Evolutionary conservation across 805 yeast species (phyloP).

Genomic region (Saturnispora sanitii): DNA sequence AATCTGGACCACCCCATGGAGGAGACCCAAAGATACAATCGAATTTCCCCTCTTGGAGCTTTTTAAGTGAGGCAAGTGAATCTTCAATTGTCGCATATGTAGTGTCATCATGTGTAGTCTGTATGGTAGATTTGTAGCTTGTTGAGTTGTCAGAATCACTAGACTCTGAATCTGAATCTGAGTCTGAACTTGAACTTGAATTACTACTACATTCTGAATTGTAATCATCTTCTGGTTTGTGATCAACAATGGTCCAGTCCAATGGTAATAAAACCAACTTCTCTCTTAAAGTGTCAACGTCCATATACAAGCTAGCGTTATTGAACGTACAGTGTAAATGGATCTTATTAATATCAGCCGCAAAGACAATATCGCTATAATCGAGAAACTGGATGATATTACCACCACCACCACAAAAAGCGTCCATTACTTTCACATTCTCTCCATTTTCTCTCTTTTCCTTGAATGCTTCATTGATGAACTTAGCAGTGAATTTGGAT

Average conservation of each 20-base stretch:
- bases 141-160: neutral
- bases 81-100: conserved; percentile 6
- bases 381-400: conserved; percentile 59
- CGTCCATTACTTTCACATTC: conserved; percentile 35
- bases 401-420: conserved; percentile 87
- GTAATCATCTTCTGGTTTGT: neutral
- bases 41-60: conserved; percentile 20
- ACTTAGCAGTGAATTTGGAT: conserved; percentile 51
- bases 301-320: conserved; percentile 6
- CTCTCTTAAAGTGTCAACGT: conserved; percentile 1
- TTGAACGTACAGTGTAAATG: conserved; percentile 13
- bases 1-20: conserved; percentile 80
- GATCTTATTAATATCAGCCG: conserved; percentile 10
- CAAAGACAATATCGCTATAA: conserved; percentile 6
- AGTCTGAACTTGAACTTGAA: too few species aligned
- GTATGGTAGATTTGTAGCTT: too few species aligned
- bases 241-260: conserved; percentile 8
- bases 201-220: neutral
- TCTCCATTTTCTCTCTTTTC: conserved; percentile 35
- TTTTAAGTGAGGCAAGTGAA: neutral
- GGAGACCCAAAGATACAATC: conserved; percentile 64
- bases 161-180: neutral
- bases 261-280: conserved; percentile 7
- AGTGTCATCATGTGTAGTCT: too few species aligned
- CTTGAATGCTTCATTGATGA: conserved; percentile 54